Evolutionary conservation across 1,284 basidiomycete species (phyloP), one percentile per base, ranked within the genome.

Genomic region (Mycena citricolor): DNA sequence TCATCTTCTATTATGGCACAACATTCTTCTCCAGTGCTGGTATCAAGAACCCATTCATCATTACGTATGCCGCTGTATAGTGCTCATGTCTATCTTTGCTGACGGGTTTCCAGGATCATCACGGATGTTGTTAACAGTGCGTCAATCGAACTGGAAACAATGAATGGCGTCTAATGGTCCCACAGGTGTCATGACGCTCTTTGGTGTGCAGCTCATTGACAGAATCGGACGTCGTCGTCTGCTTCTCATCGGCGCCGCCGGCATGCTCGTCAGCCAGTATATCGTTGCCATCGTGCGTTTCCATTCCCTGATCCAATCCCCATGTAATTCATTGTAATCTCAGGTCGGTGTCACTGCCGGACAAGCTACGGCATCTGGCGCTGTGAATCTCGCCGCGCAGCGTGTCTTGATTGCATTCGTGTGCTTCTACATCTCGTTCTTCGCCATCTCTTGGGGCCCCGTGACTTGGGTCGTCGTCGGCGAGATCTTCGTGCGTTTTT

Each of bases 391-490:
- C n/a, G n/a, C n/a, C n/a, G n/a, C n/a, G n/a, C n/a, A n/a, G n/a
- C n/a, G n/a, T n/a, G n/a, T n/a, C 21, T 45, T 66, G 41, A 70
- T 77, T 42, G 76, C 77, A 1, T 77, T 83, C 56, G 77, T 83
- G 39, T 83, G 79, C 66, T 74, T 85, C 62, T 83, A 79, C 69
- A 79, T 81, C 49, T 72, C 61, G 6, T 62, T 63, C 43, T 83
- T 81, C 63, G 81, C 81, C 14, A 71, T 72, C 19, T 83, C 82
- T 2, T 83, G 82, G 81, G 81, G 81, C 46, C 79, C 80, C 41
- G 73, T 80, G 51, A 75, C 77, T 2, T 85, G 81, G 81, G 79
- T 84, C 57, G 66, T 83, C 59, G 76, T 73, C 28, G 77, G 79
- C 54, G 77, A 83, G 65, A 76, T 83, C 58, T 78, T 71, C 71